Conservation (phyloP, 768 basidiomycete genomes). For the Tricholoma matsutake region DNA sequence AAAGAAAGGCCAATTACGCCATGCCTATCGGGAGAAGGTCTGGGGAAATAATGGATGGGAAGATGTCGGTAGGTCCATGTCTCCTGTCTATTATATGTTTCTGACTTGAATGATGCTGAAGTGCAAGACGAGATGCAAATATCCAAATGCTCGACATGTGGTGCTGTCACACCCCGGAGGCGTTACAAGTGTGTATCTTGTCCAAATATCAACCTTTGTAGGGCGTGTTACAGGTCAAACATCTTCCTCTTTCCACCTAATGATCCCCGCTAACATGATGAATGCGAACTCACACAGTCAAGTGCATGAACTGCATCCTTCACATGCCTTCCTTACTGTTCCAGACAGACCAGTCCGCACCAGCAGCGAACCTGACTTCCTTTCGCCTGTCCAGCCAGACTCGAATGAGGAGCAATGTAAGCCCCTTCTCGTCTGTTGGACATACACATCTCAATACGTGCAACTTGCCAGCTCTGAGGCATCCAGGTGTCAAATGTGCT, state of each 20-base stretch:
- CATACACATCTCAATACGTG: not conserved
- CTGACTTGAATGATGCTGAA: conserved; percentile 12
- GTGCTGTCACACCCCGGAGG: conserved; percentile 51
- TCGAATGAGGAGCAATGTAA: conserved; percentile 59
- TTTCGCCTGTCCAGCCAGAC: conserved; percentile 32
- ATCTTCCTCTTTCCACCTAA: not conserved
- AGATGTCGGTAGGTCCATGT: conserved; percentile 68
- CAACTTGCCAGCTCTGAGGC: conserved; percentile 59
- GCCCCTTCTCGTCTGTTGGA: conserved; percentile 18
- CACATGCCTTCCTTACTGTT: conserved; percentile 80
- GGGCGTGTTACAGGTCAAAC: conserved; percentile 74
- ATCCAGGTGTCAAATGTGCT: conserved; percentile 80
- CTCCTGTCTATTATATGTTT: too few relatives aligned
- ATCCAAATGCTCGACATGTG: conserved; percentile 81
- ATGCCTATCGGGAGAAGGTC: conserved; percentile 82
- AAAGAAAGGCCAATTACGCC: conserved; percentile 74
- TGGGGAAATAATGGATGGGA: conserved; percentile 87
- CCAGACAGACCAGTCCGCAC: conserved; percentile 55
- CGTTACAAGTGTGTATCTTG: conserved; percentile 88
- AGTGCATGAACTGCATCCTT: conserved; percentile 89
- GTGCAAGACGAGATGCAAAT: conserved; percentile 68
- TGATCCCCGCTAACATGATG: conserved; percentile 1
- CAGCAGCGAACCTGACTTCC: conserved; percentile 38
- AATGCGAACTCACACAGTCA: conserved; percentile 43
- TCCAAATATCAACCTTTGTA: conserved; percentile 74